Evolutionary conservation across 768 basidiomycete genomes (phyloP).

Genomic region (Lactifluus subvellereus): DNA sequence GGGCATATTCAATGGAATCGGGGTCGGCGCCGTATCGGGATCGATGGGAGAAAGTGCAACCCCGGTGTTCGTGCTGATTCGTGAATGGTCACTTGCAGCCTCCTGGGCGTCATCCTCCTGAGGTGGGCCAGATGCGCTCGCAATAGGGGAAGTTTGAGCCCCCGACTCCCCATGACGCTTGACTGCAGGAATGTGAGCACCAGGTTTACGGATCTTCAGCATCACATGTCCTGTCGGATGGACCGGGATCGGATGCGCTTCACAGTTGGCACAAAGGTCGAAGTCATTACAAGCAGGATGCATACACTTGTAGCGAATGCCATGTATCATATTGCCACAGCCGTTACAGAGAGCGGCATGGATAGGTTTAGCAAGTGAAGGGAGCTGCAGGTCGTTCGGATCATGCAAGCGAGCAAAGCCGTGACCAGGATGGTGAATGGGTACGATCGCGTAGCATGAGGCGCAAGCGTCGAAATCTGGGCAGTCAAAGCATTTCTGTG

Average conservation of each 20-base stretch:
- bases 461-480: slow-evolving; percentile 82
- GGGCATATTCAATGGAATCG: not conserved
- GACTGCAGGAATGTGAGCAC: slow-evolving; percentile 43
- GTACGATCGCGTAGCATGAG: slow-evolving; percentile 64
- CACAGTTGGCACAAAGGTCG: slow-evolving; percentile 75
- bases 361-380: not conserved
- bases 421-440: slow-evolving; percentile 72
- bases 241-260: slow-evolving; percentile 69
- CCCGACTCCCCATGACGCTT: slow-evolving; percentile 28
- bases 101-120: not conserved
- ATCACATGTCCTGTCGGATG: slow-evolving; percentile 69
- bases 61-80: not conserved
- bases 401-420: slow-evolving; percentile 59
- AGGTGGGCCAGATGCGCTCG: not conserved
- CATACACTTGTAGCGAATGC: slow-evolving; percentile 82
- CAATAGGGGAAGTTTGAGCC: not conserved
- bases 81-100: not conserved
- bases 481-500: slow-evolving; percentile 70
- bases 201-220: slow-evolving; percentile 60
- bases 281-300: slow-evolving; percentile 71
- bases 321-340: slow-evolving; percentile 50
- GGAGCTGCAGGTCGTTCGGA: slow-evolving; percentile 45
- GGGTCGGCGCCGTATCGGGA: not conserved
- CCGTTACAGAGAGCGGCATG: slow-evolving; percentile 63
- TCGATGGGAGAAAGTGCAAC: not conserved